These are phyloP conservation scores for Coniosporium apollinis DNA, from an alignment of 495 filamentous ascomycete species.

Conservation along the genomic window DNA sequence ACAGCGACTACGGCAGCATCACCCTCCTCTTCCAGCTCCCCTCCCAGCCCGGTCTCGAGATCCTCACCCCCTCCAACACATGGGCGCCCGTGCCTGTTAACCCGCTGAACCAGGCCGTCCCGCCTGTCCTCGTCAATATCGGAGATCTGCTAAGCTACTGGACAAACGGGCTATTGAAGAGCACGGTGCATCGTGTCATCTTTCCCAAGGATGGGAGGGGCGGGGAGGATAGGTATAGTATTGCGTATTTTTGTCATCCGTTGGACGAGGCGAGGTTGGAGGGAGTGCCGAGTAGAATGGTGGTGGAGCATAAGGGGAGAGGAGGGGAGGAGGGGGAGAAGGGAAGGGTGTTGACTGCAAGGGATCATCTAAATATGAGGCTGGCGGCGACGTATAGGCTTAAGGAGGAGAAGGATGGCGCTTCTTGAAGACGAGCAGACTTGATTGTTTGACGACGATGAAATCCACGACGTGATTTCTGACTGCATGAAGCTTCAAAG, in stretches of 20 bases:
- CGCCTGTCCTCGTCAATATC: slow-evolving; percentile 80
- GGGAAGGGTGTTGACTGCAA: slow-evolving; percentile 54
- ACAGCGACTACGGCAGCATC: slow-evolving; percentile 50
- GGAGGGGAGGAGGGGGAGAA: slow-evolving; percentile 20
- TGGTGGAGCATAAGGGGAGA: slow-evolving; percentile 26
- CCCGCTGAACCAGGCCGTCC: slow-evolving; percentile 32
- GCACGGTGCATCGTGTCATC: slow-evolving; percentile 78
- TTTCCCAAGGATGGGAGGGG: slow-evolving; percentile 39
- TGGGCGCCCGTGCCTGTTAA: slow-evolving; percentile 50
- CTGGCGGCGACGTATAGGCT: slow-evolving; percentile 60
- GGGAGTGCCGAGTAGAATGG: slow-evolving; percentile 53
- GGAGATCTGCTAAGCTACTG: slow-evolving; percentile 83
- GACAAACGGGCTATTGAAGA: slow-evolving; percentile 71
- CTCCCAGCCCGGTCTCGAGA: slow-evolving; percentile 74
- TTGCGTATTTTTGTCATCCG: slow-evolving; percentile 89
- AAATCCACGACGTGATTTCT: too few relatives aligned
- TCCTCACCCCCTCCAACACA: slow-evolving; percentile 37
- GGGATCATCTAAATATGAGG: slow-evolving; percentile 62
- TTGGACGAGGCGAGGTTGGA: slow-evolving; percentile 50
- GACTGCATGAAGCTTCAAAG: too few relatives aligned
- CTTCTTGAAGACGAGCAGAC: background rate
- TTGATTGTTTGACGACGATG: too few relatives aligned
- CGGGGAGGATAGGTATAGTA: slow-evolving; percentile 62
- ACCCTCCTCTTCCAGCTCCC: slow-evolving; percentile 64
- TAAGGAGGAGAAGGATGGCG: slow-evolving; percentile 16